Evolutionary conservation across 768 basidiomycete species (phyloP), one percentile per base, ranked within the genome.

Genomic region (Suillus bovinus): DNA sequence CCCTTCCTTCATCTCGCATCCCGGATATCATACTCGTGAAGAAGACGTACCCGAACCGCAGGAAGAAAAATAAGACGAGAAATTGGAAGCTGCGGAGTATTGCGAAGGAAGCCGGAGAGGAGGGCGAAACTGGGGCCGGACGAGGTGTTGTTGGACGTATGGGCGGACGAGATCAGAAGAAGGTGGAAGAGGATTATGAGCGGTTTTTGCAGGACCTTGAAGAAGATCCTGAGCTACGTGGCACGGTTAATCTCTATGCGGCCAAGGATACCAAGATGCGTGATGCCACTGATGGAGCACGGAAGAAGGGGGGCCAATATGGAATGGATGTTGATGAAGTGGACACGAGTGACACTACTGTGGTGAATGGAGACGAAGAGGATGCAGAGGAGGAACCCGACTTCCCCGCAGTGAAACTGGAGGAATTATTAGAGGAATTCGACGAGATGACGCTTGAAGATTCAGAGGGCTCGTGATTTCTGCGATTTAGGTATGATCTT

Each of bases 111-210:
- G 88, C 85, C 11, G 94, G 91, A 10, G 94, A 94, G 72, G 91
- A 91, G 42, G 92, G 88, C 34, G 90, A 94, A 71, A 89, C 88
- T 16, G 83, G 89, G 34, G 82, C 79, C 54, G 89, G 86, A 38
- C 80, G 92, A 47, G 95, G 95, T 60, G 89, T 94, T n/a, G 88
- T 96, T 49, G 95, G 95, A 1, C 80, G 94, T 53, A 82, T 90
- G 83, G 95, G 95, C 13, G 95, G 94, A 39, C 81, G 94, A 53
- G 95, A 96, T 77, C 85, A 88, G 76, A 88, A 84, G 79, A 94
- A 95, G 81, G 93, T 99, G 62, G 95, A 98, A 68, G 88, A 93
- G 72, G 96, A 99, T 72, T 99, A 99, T 76, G 97, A 99, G 79
- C 66, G 93, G 57, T 99, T 99, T 86, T 78, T 99, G 76, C 84